Percentiles rank a stretch among this genome's conserved stretches.
Conservation (phyloP, 129 eudicot genomes). For the Chrysanthemum seticuspe region DNA sequence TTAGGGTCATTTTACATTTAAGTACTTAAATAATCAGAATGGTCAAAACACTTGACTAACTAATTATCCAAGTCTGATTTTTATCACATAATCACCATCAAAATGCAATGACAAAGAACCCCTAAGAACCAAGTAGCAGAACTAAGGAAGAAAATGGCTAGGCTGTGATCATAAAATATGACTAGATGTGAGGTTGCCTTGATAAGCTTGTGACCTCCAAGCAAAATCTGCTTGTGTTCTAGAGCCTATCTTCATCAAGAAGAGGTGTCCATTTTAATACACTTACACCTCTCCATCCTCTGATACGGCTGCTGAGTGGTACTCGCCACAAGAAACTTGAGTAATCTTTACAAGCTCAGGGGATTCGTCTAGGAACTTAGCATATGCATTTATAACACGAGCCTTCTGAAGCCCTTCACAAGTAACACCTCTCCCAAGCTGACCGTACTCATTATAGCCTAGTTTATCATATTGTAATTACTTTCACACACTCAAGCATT, state of each 20-base stretch:
- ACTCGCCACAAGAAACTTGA: conserved; percentile 97
- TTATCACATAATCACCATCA: conserved; percentile 5
- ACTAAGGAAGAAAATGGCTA: not conserved
- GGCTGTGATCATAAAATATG: conserved; percentile 14
- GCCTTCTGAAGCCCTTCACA: conserved; percentile 98
- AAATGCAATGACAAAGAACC: conserved; percentile 10
- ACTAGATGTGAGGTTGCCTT: conserved; percentile 31
- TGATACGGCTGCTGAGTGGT: conserved; percentile 94
- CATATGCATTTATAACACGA: conserved; percentile 67
- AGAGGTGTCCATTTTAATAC: conserved; percentile 44
- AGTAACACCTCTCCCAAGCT: conserved; percentile 97
- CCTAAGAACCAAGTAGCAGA: not conserved
- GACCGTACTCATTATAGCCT: conserved; percentile 99
- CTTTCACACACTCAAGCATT: conserved; percentile 17
- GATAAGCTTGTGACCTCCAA: conserved; percentile 26
- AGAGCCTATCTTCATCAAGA: conserved; percentile 44
- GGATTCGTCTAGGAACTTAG: conserved; percentile 90
- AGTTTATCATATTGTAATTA: conserved; percentile 48
- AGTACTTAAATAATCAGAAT: not conserved
- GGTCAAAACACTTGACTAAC: too few relatives aligned
- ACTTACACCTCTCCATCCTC: conserved; percentile 99
- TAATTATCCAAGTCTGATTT: not conserved
- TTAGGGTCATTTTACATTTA: not conserved
- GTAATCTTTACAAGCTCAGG: conserved; percentile 94
- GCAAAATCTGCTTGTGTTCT: conserved; percentile 35